These are phyloP conservation scores for Paragyromitra xinjiangensis DNA, from an alignment of 495 filamentous ascomycete genomes.

Conservation along the genomic window DNA sequence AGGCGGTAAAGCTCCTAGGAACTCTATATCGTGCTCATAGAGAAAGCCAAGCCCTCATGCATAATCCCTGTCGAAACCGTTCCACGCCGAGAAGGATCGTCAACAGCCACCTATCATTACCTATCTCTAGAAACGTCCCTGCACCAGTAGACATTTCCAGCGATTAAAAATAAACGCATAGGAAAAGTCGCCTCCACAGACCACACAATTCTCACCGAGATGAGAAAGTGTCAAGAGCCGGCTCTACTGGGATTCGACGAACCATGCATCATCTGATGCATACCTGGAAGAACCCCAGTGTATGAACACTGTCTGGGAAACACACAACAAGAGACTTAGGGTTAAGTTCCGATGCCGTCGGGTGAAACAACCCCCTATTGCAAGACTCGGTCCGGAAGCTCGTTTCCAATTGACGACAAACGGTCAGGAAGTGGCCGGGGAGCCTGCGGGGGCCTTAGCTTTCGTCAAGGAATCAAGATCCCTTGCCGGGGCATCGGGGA, in stretches of 20 bases:
- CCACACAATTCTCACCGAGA: conserved; percentile 44
- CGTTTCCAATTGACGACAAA: conserved; percentile 57
- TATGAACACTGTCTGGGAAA: conserved; percentile 51
- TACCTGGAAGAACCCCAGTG: conserved; percentile 43
- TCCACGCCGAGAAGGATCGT: conserved; percentile 48
- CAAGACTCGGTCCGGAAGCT: conserved; percentile 37
- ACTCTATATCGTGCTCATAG: conserved; percentile 51
- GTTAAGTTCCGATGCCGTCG: conserved; percentile 57
- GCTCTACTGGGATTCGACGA: conserved; percentile 41
- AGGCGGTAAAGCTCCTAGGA: conserved; percentile 45
- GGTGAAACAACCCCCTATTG: conserved; percentile 52
- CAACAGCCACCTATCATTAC: conserved; percentile 45
- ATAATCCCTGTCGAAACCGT: conserved; percentile 51
- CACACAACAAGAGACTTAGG: conserved; percentile 55
- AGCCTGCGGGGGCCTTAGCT: conserved; percentile 43
- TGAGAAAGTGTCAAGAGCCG: conserved; percentile 46
- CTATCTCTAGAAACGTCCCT: conserved; percentile 50
- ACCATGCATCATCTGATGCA: conserved; percentile 32
- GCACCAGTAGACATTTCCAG: conserved; percentile 48
- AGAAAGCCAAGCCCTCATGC: conserved; percentile 45
- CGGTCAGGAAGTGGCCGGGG: conserved; percentile 55
- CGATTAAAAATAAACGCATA: conserved; percentile 28
- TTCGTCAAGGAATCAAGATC: conserved; percentile 48
- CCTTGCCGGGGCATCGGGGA: conserved; percentile 49
- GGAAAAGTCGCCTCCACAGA: conserved; percentile 50